Percentiles rank a stretch among this genome's conserved stretches.
These are phyloP conservation scores for Quercus lobata DNA, from an alignment of 331 rosid genomes.

Conservation along the genomic window DNA sequence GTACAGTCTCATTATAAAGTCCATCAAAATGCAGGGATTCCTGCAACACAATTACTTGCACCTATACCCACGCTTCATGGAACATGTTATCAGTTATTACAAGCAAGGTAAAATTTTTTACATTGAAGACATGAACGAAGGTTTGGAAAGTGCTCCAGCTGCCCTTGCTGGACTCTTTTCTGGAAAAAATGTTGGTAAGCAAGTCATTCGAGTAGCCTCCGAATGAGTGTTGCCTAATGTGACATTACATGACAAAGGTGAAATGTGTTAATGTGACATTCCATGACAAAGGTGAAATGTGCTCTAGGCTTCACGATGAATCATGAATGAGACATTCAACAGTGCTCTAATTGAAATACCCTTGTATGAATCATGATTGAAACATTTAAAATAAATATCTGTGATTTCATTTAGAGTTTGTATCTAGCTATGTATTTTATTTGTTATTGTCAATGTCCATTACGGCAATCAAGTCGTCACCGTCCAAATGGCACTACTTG, in stretches of 20 bases:
- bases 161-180: constrained; percentile 67
- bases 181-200: constrained; percentile 80
- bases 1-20: constrained; percentile 42
- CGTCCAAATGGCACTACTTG: too few species aligned
- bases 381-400: too few species aligned
- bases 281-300: too few species aligned
- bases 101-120: constrained; percentile 65
- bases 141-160: constrained; percentile 75
- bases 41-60: constrained; percentile 71
- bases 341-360: too few species aligned
- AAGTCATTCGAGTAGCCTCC: constrained; percentile 53
- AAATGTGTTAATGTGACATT: too few species aligned
- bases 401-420: too few species aligned
- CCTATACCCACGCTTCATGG: constrained; percentile 59
- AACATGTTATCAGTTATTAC: constrained; percentile 46
- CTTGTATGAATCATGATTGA: too few species aligned
- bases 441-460: too few species aligned
- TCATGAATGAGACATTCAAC: too few species aligned
- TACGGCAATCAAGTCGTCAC: too few species aligned
- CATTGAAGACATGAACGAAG: constrained; percentile 71
- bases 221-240: constrained; percentile 25
- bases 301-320: too few species aligned
- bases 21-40: constrained; percentile 73
- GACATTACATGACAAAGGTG: not conserved
- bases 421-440: too few species aligned